phyloP scores from a whole-genome alignment of 192 early-diverging fungal genomes.

The Coemansia erecta region DNA sequence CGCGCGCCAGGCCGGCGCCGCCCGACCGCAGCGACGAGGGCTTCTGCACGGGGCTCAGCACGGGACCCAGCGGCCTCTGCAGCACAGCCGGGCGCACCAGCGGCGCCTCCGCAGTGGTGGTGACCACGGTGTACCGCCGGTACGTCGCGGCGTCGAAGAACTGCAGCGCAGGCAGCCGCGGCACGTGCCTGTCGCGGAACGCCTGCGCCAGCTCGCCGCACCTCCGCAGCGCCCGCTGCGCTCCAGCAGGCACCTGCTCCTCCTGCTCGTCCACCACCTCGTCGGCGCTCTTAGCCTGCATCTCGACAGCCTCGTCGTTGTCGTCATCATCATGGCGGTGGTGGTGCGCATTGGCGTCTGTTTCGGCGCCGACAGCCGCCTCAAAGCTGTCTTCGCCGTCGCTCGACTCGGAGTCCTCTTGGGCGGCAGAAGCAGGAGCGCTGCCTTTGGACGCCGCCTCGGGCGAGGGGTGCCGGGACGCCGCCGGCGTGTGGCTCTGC shows the following conservation, averaged over 20 bases:
- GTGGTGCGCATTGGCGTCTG: too few relatives aligned
- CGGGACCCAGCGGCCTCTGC: not conserved
- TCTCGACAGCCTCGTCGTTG: not conserved
- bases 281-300: not conserved
- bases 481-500: slow-evolving; percentile 33
- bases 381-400: slow-evolving; percentile 41
- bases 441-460: slow-evolving; percentile 9
- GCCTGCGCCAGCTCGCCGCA: slow-evolving; percentile 13
- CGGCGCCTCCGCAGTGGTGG: not conserved
- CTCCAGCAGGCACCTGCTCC: not conserved
- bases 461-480: slow-evolving; percentile 35
- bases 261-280: not conserved
- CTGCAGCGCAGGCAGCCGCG: slow-evolving; percentile 12
- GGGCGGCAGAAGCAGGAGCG: too few relatives aligned
- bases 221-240: slow-evolving; percentile 4
- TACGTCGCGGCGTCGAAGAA: slow-evolving; percentile 39
- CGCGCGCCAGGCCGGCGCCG: not conserved
- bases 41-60: not conserved
- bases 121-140: slow-evolving; percentile 26
- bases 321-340: not conserved
- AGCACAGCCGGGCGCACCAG: not conserved
- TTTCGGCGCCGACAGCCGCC: slow-evolving; percentile 10
- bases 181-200: slow-evolving; percentile 21
- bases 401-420: too few relatives aligned
- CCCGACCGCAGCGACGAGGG: slow-evolving; percentile 6